Evolutionary conservation across 192 early-diverging fungal genomes (phyloP), one percentile per base, ranked within the genome.

Genomic region (Coemansia sp.): DNA sequence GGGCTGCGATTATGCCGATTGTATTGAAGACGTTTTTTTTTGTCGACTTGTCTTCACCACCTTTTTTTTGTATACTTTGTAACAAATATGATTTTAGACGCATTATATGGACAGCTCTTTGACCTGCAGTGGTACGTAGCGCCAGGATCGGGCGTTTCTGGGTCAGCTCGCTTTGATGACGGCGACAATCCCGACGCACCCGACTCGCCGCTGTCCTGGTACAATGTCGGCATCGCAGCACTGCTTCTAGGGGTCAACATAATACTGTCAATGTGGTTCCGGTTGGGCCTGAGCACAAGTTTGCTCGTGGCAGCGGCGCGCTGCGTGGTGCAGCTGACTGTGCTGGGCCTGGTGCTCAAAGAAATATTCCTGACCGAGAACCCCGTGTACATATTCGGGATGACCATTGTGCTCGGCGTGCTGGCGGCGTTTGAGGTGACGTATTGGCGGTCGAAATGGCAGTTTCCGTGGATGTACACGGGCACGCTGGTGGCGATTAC

Each of bases 311-410:
- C 89, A 5, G 80, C 90, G 0, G 57, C 84, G 43, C 84, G 92
- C 23, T 92, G 89, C 65, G 64, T 92, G 35, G 71, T 90, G n/a
- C 93, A 95, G 61, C 78, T 95, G 31, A 85, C 87, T 4, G 57
- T 89, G 16, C 84, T 95, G 77, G 87, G 88, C 1, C 54, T 81
- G 30, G 65, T 92, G 7, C 68, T 92, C 19, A 78, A 87, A 65
- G 80, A 88, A 62, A 84, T 92, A 24, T 89, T 92, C 46, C 63
- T 66, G 25, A 81, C 82, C 5, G 63, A 85, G 7, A 86, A 86
- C 65, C 84, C 86, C 9, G 30, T 82, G n/a, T 65, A 88, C 24
- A 82, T 88, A 6, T 62, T 89, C 11, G 60, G 81, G 3, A 85
- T 90, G 82, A 76, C 84, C 8, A 48, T 81, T 18, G 45, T 81